Percentiles rank a stretch among this genome's conserved stretches.
Evolutionary conservation across 2,329 filamentous ascomycete species (phyloP).

Genomic region (Thielaviopsis euricoi): DNA sequence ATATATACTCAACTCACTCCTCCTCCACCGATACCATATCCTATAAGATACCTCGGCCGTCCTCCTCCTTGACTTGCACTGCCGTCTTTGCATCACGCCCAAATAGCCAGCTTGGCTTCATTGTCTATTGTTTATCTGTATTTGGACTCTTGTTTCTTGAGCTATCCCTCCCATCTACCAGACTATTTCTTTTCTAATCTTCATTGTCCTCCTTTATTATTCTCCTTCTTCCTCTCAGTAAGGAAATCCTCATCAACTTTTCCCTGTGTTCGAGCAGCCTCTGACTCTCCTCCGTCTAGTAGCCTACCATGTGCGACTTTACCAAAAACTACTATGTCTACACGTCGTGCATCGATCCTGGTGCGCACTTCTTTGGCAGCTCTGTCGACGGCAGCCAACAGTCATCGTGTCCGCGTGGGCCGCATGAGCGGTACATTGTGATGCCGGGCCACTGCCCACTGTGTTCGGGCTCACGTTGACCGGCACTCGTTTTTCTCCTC

Average conservation of each 20-base stretch:
- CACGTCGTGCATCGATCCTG: slow-evolving; percentile 51
- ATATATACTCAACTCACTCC: neutral
- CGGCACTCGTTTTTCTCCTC: neutral
- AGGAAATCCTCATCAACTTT: neutral
- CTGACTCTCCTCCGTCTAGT: neutral
- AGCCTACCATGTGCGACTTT: slow-evolving; percentile 40
- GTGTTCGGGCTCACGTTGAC: slow-evolving; percentile 21
- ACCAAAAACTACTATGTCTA: slow-evolving; percentile 68
- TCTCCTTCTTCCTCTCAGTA: neutral
- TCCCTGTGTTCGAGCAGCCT: neutral
- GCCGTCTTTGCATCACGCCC: neutral
- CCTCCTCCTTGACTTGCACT: neutral
- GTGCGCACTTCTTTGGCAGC: slow-evolving; percentile 54
- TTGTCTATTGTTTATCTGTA: neutral
- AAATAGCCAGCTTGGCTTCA: neutral
- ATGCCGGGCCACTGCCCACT: slow-evolving; percentile 42
- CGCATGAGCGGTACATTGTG: slow-evolving; percentile 61
- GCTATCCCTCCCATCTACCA: too few relatives aligned
- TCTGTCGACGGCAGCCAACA: slow-evolving; percentile 48
- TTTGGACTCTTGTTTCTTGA: too few relatives aligned
- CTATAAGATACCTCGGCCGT: neutral
- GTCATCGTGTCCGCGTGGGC: slow-evolving; percentile 41
- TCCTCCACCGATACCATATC: neutral
- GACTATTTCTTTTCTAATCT: neutral
- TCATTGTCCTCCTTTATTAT: too few relatives aligned